Conservation (phyloP, 345 rosid genomes). For the Lumnitzera littorea region DNA sequence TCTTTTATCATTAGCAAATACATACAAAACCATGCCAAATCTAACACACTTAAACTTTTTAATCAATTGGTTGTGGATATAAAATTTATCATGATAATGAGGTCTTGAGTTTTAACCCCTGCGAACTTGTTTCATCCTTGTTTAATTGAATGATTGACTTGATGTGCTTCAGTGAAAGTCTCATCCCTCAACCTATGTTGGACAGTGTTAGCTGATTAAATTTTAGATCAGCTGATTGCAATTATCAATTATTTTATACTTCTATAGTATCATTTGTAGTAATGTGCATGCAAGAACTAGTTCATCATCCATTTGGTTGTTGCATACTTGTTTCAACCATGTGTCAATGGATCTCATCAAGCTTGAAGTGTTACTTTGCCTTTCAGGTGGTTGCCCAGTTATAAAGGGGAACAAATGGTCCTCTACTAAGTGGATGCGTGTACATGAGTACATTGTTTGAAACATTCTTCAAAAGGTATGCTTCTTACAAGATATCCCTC, state of each 20-base stretch:
- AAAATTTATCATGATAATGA: not conserved
- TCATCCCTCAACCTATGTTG: too few species aligned
- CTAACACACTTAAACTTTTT: too few species aligned
- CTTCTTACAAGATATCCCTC: not conserved
- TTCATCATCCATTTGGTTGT: too few species aligned
- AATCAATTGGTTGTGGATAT: too few species aligned
- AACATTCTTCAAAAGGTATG: constrained; percentile 24
- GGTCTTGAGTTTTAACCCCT: not conserved
- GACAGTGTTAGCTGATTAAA: too few species aligned
- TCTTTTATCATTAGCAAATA: not conserved
- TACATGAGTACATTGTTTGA: constrained; percentile 62
- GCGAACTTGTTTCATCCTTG: not conserved
- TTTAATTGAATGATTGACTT: not conserved
- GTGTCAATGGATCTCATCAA: not conserved
- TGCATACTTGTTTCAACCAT: not conserved
- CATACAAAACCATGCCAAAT: too few species aligned
- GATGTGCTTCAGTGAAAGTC: too few species aligned
- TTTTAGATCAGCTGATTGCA: too few species aligned
- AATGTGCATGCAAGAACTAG: too few species aligned
- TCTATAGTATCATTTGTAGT: too few species aligned
- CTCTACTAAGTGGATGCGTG: constrained; percentile 89
- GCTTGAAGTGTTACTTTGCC: constrained; percentile 1
- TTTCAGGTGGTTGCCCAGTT: constrained; percentile 87
- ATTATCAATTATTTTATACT: too few species aligned
- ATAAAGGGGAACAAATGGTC: constrained; percentile 96